These are phyloP conservation scores for Bacidia gigantensis DNA, from an alignment of 495 filamentous ascomycete genomes.

Conservation along the genomic window DNA sequence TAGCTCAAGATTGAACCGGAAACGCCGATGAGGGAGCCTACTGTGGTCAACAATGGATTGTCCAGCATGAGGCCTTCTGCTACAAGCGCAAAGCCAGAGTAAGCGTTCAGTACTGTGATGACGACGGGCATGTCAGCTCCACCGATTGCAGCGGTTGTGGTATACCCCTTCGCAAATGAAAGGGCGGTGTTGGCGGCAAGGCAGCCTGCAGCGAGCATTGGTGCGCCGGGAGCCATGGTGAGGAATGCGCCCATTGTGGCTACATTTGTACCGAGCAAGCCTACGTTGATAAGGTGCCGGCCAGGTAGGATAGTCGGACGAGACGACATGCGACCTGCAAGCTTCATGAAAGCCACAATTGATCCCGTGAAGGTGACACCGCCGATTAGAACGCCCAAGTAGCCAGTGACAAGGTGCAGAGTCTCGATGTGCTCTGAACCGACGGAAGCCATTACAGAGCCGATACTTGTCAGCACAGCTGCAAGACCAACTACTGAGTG, in stretches of 20 bases:
- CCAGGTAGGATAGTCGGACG: not conserved
- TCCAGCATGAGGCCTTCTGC: not conserved
- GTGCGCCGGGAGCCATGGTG: not conserved
- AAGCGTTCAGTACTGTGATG: constrained; percentile 1
- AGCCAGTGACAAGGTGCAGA: not conserved
- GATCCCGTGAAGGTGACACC: not conserved
- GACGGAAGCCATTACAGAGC: not conserved
- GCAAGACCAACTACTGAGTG: not conserved
- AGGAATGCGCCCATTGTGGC: not conserved
- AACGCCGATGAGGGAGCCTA: not conserved
- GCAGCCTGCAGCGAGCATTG: not conserved
- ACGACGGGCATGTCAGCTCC: not conserved
- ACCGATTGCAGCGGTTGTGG: constrained; percentile 1
- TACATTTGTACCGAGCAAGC: not conserved
- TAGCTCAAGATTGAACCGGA: not conserved
- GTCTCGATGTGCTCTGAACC: not conserved
- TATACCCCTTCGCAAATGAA: not conserved
- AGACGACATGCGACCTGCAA: not conserved
- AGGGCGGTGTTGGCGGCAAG: not conserved
- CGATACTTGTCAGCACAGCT: constrained; percentile 1
- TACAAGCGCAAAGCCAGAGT: not conserved
- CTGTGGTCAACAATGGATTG: not conserved
- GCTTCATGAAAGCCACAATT: not conserved
- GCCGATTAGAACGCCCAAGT: not conserved
- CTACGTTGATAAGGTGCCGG: not conserved